Evolutionary conservation across 169 alveolate species (phyloP), one percentile per base, ranked within the genome.

Genomic region (Eimeria acervulina): DNA sequence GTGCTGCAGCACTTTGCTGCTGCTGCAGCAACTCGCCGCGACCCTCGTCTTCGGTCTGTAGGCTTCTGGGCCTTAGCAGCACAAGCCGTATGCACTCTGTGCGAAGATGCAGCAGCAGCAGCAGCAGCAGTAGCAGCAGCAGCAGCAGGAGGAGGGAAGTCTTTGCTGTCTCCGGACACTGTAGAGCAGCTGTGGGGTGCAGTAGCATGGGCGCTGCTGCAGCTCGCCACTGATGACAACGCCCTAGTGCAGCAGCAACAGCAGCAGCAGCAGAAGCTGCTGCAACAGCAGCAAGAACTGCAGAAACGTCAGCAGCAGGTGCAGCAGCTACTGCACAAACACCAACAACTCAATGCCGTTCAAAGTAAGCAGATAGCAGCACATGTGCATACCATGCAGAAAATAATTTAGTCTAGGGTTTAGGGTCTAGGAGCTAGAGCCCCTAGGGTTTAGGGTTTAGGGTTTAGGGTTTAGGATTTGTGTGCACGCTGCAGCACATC

Each of bases 1-100:
- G 68, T 78, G 89, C 89, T 78, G 89, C 89, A 44, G 89, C 89
- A 78, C 66, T 78, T 78, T 21, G 89, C 23, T 78, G 89, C 68
- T 78, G 89, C 89, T 42, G 89, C 89, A 38, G 89, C 89, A 15
- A 78, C 89, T 33, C 89, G 89, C 89, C 26, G 61, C 55, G 63
- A 78, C 63, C 66, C 63, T 38, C 63, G 66, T 15, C 66, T 78
- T n/a, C 55, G 61, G 33, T 6, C 23, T 23, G 89, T 44, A 0
- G 68, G 66, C 7, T 78, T 78, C 23, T 78, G 89, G 89, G 89
- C 89, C 5, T 31, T 78, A 33, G 89, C 89, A 78, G 89, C 89
- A 26, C 89, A 78, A 42, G 89, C 89, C 40, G 89, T 31, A 40
- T 78, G 89, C 68, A 44, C 66, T n/a, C 89, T 78, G 3, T 28